These are phyloP conservation scores for Penicillium sumatraense DNA, from an alignment of 2,329 filamentous ascomycete species.

Conservation along the genomic window DNA sequence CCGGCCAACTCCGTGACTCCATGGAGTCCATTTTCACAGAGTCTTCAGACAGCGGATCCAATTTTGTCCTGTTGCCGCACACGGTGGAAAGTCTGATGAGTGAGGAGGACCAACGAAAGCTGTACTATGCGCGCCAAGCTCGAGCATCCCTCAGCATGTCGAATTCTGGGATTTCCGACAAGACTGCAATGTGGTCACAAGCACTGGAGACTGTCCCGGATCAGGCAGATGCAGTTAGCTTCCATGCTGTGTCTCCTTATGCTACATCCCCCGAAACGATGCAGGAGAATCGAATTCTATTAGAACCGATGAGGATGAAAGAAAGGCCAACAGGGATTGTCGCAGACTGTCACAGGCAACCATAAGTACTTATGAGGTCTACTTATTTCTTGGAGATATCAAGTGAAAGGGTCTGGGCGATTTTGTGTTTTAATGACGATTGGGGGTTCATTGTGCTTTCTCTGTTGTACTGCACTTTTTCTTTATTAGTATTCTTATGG, in stretches of 20 bases:
- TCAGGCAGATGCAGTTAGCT: neutral
- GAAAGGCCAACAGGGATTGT: neutral
- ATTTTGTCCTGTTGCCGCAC: slow-evolving; percentile 69
- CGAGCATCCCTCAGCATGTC: slow-evolving; percentile 29
- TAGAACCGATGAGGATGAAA: neutral
- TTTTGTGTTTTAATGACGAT: neutral
- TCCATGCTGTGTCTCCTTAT: neutral
- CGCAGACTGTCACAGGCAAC: neutral
- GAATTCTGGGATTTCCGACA: neutral
- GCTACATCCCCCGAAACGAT: neutral
- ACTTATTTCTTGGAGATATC: neutral
- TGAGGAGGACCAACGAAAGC: slow-evolving; percentile 75
- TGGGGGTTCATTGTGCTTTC: too few species aligned
- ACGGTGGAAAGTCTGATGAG: slow-evolving; percentile 77
- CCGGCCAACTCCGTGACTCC: slow-evolving; percentile 60
- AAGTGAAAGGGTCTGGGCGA: slow-evolving; percentile 11
- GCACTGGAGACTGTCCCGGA: neutral
- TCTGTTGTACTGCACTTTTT: slow-evolving; percentile 3
- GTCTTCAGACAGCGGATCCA: slow-evolving; percentile 58
- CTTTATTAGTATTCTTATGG: slow-evolving; percentile 10
- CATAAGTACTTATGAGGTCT: neutral
- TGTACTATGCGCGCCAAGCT: slow-evolving; percentile 66
- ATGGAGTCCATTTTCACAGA: slow-evolving; percentile 65
- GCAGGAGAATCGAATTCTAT: neutral
- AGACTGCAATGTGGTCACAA: neutral